These are phyloP conservation scores for Escovopsis sp. DNA, from an alignment of 2,329 filamentous ascomycete genomes.

Conservation along the genomic window DNA sequence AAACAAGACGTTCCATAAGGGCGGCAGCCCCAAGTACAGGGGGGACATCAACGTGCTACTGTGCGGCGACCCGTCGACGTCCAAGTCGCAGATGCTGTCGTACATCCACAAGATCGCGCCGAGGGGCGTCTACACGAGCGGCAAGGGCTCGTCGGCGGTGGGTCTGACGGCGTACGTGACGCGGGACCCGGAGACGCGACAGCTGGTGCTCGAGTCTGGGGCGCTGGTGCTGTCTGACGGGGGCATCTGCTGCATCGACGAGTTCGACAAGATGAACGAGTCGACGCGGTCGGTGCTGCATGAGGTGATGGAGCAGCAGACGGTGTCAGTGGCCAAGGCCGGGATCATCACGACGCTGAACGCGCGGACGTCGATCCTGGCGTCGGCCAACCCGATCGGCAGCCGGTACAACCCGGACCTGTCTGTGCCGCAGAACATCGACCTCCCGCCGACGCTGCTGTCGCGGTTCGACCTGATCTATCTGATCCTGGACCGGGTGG, in stretches of 20 bases:
- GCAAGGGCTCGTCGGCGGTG: conserved; percentile 67
- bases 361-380: conserved; percentile 85
- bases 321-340: conserved; percentile 73
- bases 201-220: conserved; percentile 67
- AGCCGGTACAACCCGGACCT: conserved; percentile 95
- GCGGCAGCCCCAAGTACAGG: conserved; percentile 86
- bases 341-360: conserved; percentile 96
- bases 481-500: conserved; percentile 83
- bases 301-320: conserved; percentile 83
- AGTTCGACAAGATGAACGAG: conserved; percentile 80
- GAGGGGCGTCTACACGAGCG: conserved; percentile 68
- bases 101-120: conserved; percentile 98
- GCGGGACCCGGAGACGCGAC: conserved; percentile 64
- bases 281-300: conserved; percentile 65
- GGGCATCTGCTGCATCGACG: conserved; percentile 72
- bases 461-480: conserved; percentile 97
- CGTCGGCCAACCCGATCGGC: conserved; percentile 94
- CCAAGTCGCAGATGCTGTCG: conserved; percentile 86
- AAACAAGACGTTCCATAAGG: conserved; percentile 95
- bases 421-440: conserved; percentile 94
- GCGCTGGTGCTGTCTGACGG: conserved; percentile 68
- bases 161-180: conserved; percentile 72
- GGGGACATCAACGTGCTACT: conserved; percentile 96
- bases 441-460: conserved; percentile 84
- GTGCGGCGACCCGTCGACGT: conserved; percentile 90